Base-by-base conservation (phyloP, 2,329 filamentous ascomycete species). In the Colletotrichum simmondsii region DNA sequence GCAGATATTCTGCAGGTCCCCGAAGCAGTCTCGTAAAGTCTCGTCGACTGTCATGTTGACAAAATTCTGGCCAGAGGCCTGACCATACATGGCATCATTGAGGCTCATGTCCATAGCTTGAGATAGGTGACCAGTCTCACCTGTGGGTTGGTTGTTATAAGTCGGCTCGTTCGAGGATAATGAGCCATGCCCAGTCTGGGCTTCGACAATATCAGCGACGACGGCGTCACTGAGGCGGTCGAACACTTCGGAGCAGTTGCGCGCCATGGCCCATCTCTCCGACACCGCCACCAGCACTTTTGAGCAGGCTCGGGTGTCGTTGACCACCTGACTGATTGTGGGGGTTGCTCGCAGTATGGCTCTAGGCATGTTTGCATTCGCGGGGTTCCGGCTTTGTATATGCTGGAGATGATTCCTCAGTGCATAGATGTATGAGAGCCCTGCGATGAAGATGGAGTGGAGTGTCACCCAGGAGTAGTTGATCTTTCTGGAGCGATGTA, bases 401-500 rank as follows among this genome's bases (percentile, higher is more conserved):
- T 78, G 78, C 26, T 81, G 82, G 37, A 86, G 81, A 65, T 85
- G 84, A 1, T 82, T 79, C 0, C 83, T 79, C 0, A 85, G 71
- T 0, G 83, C 83, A 52, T 86, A 86, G 3, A 86, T 81, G 61
- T 85, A 86, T 0, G 83, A 83, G 0, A 85, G 72, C 0, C 85
- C 85, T 0, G 85, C 85, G 69, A 87, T 82, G 75, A 88, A 88
- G 1, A 87, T 81, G 0, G 84, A 80, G 62, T 88, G 86, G 69
- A 87, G 80, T 0, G 86, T 86, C 30, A 87, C 83, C 85, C 86
- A 88, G 0, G 83, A 84, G 54, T 83, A 87, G 74, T 87, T 87
- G 68, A 87, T 84, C 58, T 83, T 83, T 5, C 84, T 79, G 0
- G 83, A 84, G 7, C 82, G 81, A 61, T 87, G 84, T 0, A 88